Evolutionary conservation across 75 land plant genomes (phyloP).

Genomic region (Pinus taeda): DNA sequence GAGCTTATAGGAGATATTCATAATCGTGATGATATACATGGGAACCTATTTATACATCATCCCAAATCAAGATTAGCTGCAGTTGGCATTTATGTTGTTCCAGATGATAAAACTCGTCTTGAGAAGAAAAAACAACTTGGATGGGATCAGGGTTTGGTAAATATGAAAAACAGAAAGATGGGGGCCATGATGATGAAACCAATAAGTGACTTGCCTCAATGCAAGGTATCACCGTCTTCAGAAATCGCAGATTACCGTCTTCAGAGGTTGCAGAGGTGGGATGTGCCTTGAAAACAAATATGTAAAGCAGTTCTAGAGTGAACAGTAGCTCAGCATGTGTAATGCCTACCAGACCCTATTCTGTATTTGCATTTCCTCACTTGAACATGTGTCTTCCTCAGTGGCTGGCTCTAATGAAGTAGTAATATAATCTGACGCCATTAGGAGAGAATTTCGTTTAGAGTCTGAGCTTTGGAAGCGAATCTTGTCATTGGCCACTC

Average conservation of each 20-base stretch:
- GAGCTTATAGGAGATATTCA: slow-evolving; percentile 16
- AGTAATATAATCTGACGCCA: slow-evolving; percentile 4
- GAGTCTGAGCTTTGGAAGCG: no score
- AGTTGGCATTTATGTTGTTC: slow-evolving; percentile 11
- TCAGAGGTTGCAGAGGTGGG: slow-evolving; percentile 6
- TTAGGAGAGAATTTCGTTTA: no score
- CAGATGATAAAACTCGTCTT: slow-evolving; percentile 26
- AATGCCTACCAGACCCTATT: slow-evolving; percentile 52
- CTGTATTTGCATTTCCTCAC: slow-evolving; percentile 53
- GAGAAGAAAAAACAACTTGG: slow-evolving; percentile 71
- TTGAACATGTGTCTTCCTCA: slow-evolving; percentile 10
- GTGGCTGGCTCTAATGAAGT: not conserved
- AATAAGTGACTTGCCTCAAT: slow-evolving; percentile 6
- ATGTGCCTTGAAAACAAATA: not conserved
- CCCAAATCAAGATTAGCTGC: slow-evolving; percentile 24
- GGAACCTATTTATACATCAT: slow-evolving; percentile 19
- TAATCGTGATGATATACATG: slow-evolving; percentile 16
- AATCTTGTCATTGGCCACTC: no score
- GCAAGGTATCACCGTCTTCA: not conserved
- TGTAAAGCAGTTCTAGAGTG: no score
- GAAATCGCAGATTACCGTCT: not conserved
- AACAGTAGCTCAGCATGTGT: no score
- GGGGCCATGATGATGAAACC: slow-evolving; percentile 39
- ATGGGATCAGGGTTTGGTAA: slow-evolving; percentile 94
- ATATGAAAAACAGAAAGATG: slow-evolving; percentile 82